Conservation (phyloP, 228 moss, liverwort and hornwort genomes). For the Sphagnum magellanicum region DNA sequence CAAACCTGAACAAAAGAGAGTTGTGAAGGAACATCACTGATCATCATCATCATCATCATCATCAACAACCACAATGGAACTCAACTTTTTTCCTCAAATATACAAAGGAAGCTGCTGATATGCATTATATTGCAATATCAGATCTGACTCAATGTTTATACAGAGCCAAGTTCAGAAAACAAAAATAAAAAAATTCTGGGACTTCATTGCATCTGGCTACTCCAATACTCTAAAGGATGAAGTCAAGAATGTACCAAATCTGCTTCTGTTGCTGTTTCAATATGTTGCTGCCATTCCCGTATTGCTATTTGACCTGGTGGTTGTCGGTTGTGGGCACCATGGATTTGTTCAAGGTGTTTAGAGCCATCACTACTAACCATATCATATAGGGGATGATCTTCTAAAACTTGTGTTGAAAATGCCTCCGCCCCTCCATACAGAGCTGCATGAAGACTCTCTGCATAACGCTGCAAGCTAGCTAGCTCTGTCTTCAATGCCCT, state of each 20-base stretch:
- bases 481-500: conserved; percentile 28
- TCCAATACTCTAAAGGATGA: too few relatives aligned
- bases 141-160: too few relatives aligned
- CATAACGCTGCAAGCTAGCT: conserved; percentile 39
- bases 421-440: conserved; percentile 32
- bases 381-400: conserved; percentile 1
- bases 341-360: conserved; percentile 10
- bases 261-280: conserved; percentile 37
- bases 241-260: conserved; percentile 19
- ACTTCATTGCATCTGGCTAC: too few relatives aligned
- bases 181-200: too few relatives aligned
- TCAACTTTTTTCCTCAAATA: too few relatives aligned
- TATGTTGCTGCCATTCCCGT: conserved; percentile 39
- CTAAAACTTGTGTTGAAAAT: conserved; percentile 21
- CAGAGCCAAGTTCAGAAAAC: too few relatives aligned
- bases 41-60: too few relatives aligned
- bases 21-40: too few relatives aligned
- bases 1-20: conserved; percentile 11
- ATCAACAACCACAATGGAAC: too few relatives aligned
- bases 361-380: conserved; percentile 5
- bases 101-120: too few relatives aligned
- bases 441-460: conserved; percentile 43
- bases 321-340: neutral
- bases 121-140: too few relatives aligned
- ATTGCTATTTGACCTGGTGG: conserved; percentile 4